Percentiles rank a stretch among this genome's conserved stretches.
Evolutionary conservation across 2,329 filamentous ascomycete genomes (phyloP).

Genomic region (Aspergillus jensenii): DNA sequence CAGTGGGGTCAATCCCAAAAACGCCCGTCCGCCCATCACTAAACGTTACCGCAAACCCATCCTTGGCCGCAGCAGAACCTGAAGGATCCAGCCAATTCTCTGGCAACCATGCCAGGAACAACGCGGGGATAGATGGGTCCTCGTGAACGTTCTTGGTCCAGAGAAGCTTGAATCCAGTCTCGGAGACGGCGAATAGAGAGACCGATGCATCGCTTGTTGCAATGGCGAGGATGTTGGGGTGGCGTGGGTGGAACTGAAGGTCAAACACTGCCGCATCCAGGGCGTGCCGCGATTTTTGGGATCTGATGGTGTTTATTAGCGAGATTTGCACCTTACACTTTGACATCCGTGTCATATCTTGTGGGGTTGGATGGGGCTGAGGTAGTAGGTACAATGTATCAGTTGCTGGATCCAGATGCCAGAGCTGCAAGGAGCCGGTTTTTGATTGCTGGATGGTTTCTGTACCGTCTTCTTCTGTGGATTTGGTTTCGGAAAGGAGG

Average conservation of each 20-base stretch:
- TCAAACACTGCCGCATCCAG: constrained; percentile 78
- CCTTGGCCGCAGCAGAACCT: constrained; percentile 1
- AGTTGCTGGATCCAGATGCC: constrained; percentile 48
- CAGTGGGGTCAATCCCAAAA: constrained; percentile 29
- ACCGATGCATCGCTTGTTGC: constrained; percentile 69
- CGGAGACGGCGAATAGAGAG: constrained; percentile 37
- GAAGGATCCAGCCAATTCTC: constrained; percentile 22
- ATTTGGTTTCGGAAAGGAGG: constrained; percentile 53
- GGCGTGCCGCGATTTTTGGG: constrained; percentile 57
- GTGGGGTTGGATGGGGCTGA: background rate
- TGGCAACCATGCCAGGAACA: constrained; percentile 75
- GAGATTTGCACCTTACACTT: background rate
- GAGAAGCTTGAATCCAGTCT: constrained; percentile 33
- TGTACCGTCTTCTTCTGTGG: constrained; percentile 22
- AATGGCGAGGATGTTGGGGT: constrained; percentile 63
- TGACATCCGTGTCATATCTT: background rate
- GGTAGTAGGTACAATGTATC: constrained; percentile 25
- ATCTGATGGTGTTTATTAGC: constrained; percentile 39
- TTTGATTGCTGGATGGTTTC: constrained; percentile 55
- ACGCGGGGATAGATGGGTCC: constrained; percentile 59
- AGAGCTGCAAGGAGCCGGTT: constrained; percentile 72
- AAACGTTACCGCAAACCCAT: constrained; percentile 68
- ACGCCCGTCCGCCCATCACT: constrained; percentile 66
- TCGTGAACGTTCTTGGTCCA: constrained; percentile 52
- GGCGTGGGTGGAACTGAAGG: constrained; percentile 70